These are phyloP conservation scores for Penicillium manginii DNA, from an alignment of 495 filamentous ascomycete genomes.

Conservation along the genomic window DNA sequence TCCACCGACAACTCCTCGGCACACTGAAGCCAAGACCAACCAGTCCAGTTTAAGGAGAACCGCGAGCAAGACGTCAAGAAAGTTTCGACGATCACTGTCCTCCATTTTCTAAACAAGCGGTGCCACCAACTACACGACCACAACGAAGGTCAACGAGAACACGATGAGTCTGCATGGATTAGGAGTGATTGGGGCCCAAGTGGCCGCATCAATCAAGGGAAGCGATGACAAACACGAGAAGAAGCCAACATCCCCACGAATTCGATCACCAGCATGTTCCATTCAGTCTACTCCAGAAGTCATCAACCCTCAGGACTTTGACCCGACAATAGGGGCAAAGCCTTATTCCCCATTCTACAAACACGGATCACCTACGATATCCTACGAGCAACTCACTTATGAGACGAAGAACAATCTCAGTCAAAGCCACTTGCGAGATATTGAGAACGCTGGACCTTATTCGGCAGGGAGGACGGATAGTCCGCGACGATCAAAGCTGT, in stretches of 20 bases:
- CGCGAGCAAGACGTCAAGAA: slow-evolving; percentile 10
- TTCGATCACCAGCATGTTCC: slow-evolving; percentile 17
- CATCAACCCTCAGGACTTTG: slow-evolving; percentile 35
- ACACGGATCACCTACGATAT: slow-evolving; percentile 53
- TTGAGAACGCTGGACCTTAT: slow-evolving; percentile 35
- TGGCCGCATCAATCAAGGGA: slow-evolving; percentile 32
- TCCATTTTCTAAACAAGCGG: slow-evolving; percentile 16
- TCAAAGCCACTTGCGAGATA: slow-evolving; percentile 27
- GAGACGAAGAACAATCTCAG: slow-evolving; percentile 38
- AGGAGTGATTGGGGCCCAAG: slow-evolving; percentile 38
- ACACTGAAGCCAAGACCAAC: slow-evolving; percentile 12
- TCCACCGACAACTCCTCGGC: slow-evolving; percentile 8
- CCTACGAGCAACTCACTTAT: slow-evolving; percentile 47
- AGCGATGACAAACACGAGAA: slow-evolving; percentile 25
- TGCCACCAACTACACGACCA: neutral
- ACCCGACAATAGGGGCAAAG: slow-evolving; percentile 47
- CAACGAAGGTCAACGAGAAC: neutral
- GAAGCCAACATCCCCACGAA: slow-evolving; percentile 14
- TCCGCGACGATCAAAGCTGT: slow-evolving; percentile 44
- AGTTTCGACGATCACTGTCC: slow-evolving; percentile 15
- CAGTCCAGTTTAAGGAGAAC: slow-evolving; percentile 15
- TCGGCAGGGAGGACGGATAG: slow-evolving; percentile 19
- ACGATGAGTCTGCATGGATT: slow-evolving; percentile 36
- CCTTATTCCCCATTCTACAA: slow-evolving; percentile 65
- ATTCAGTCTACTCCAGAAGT: slow-evolving; percentile 28